These are phyloP conservation scores for Usnea hakonensis DNA, from an alignment of 495 filamentous ascomycete genomes.

Conservation along the genomic window DNA sequence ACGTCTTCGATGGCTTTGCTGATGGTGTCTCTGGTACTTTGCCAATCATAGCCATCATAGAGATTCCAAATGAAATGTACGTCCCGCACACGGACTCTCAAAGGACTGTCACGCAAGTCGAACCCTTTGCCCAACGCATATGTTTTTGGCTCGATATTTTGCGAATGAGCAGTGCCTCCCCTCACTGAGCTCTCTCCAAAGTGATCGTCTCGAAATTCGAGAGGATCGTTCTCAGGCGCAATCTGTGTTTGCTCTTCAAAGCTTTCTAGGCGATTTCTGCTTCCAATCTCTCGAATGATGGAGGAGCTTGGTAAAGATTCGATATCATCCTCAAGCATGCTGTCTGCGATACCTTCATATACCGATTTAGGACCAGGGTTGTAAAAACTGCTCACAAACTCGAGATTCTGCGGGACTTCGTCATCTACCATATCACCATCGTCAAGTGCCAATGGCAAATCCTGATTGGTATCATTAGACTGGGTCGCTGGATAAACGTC, in stretches of 20 bases:
- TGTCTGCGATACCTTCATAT: constrained; percentile 39
- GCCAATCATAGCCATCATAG: constrained; percentile 98
- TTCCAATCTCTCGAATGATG: constrained; percentile 43
- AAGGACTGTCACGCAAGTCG: constrained; percentile 59
- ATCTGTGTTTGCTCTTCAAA: constrained; percentile 52
- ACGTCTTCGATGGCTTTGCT: constrained; percentile 79
- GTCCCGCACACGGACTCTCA: constrained; percentile 72
- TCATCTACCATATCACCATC: constrained; percentile 39
- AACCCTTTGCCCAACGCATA: constrained; percentile 58
- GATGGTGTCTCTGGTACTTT: constrained; percentile 74
- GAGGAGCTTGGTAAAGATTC: constrained; percentile 29
- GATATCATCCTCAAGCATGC: constrained; percentile 42
- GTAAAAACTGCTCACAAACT: constrained; percentile 59
- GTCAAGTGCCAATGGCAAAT: constrained; percentile 15
- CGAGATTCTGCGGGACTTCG: constrained; percentile 43
- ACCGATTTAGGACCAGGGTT: constrained; percentile 33
- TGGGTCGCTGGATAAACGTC: constrained; percentile 57
- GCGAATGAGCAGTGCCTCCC: constrained; percentile 63
- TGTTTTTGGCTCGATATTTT: constrained; percentile 66
- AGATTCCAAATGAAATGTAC: constrained; percentile 96
- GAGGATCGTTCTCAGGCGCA: constrained; percentile 37
- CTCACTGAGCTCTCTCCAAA: constrained; percentile 57
- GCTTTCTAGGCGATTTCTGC: constrained; percentile 55
- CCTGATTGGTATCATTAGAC: constrained; percentile 10
- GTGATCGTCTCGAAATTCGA: constrained; percentile 73